Conservation (phyloP, 2,329 filamentous ascomycete species). For the Fusarium burgessii region DNA sequence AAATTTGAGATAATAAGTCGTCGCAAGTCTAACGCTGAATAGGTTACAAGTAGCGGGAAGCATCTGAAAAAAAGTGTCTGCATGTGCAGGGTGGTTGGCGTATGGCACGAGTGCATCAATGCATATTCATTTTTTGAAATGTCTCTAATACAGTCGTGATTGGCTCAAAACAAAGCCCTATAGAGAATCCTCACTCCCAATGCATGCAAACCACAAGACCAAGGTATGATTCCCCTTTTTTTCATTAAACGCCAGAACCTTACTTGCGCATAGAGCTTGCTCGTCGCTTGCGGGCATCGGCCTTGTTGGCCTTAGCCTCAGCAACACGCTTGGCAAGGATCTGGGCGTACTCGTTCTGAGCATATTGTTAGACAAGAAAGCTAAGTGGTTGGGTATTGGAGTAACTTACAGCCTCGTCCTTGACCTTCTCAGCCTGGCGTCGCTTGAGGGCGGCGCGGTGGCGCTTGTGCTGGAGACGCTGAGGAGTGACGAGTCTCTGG, state of each 20-base stretch:
- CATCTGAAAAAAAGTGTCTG: neutral
- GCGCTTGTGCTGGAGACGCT: slow-evolving; percentile 99
- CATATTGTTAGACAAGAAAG: neutral
- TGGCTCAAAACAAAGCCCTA: slow-evolving; percentile 48
- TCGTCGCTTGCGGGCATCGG: slow-evolving; percentile 95
- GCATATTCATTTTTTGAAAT: slow-evolving; percentile 53
- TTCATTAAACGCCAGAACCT: slow-evolving; percentile 56
- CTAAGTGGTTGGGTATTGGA: too few species aligned
- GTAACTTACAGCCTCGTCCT: slow-evolving; percentile 94
- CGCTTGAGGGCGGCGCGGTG: slow-evolving; percentile 98
- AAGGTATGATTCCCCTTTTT: slow-evolving; percentile 52
- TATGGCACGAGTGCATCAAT: slow-evolving; percentile 48
- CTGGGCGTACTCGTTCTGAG: slow-evolving; percentile 94
- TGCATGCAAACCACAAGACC: slow-evolving; percentile 57
- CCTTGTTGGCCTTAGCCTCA: slow-evolving; percentile 95
- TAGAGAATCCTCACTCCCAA: slow-evolving; percentile 55
- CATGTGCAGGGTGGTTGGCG: slow-evolving; percentile 25
- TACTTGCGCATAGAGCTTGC: slow-evolving; percentile 96
- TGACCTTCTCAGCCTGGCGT: slow-evolving; percentile 94
- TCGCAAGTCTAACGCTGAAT: neutral
- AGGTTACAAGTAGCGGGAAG: neutral
- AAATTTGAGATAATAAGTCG: neutral
- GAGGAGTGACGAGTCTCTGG: slow-evolving; percentile 98
- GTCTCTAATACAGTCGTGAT: slow-evolving; percentile 55
- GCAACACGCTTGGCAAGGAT: slow-evolving; percentile 96